Evolutionary conservation across 2,329 filamentous ascomycete genomes (phyloP).

Genomic region (Colletotrichum gigasporum): DNA sequence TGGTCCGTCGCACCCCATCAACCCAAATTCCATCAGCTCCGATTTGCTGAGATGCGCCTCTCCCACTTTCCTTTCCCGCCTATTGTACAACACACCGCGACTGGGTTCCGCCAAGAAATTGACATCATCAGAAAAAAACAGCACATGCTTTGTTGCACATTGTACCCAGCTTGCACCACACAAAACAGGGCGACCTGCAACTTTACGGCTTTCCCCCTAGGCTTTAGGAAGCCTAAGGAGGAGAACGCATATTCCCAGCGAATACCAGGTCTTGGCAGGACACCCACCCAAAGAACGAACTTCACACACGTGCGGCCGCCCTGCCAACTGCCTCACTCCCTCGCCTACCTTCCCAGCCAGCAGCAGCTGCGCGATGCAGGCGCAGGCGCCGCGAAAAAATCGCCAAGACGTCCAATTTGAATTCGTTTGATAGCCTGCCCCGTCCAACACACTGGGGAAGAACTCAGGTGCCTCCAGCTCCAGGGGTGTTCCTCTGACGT

Average conservation of each 20-base stretch:
- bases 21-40: neutral
- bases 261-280: neutral
- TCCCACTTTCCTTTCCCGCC: neutral
- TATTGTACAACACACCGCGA: neutral
- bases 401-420: constrained; percentile 2
- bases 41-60: constrained; percentile 20
- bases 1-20: neutral
- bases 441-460: neutral
- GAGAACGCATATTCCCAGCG: neutral
- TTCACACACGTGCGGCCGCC: neutral
- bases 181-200: neutral
- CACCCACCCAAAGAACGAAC: constrained; percentile 3
- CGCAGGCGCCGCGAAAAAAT: neutral
- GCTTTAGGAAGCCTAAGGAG: too few species aligned
- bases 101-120: constrained; percentile 14
- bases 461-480: neutral
- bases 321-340: neutral
- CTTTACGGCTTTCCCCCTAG: neutral
- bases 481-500: constrained; percentile 13
- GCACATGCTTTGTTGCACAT: neutral
- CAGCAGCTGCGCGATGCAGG: neutral
- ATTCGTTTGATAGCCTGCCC: constrained; percentile 7
- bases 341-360: neutral
- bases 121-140: constrained; percentile 24
- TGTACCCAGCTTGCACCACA: neutral